A percentile compares a stretch with the other conserved stretches of the same genome.
Evolutionary conservation across 495 filamentous ascomycete species (phyloP).

Genomic region (Talaromyces wortmannii): DNA sequence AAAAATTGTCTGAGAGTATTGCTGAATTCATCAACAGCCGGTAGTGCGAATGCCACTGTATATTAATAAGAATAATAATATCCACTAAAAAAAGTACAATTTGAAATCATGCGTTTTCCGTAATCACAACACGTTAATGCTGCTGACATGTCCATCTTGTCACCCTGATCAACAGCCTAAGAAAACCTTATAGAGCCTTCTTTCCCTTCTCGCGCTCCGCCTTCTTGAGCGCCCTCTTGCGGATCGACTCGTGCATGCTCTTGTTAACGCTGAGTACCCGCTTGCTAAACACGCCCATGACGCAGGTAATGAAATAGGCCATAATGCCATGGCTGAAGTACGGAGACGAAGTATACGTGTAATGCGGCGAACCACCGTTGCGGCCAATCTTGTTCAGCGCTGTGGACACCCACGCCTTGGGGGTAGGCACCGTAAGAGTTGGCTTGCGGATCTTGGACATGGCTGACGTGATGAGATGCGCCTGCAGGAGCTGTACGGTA

Average conservation of each 20-base stretch:
- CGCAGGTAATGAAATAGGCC: slow-evolving; percentile 74
- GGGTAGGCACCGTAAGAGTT: slow-evolving; percentile 69
- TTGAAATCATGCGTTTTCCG: not conserved
- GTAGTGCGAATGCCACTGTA: slow-evolving; percentile 5
- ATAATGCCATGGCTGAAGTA: slow-evolving; percentile 87
- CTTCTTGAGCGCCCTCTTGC: slow-evolving; percentile 84
- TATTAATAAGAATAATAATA: not conserved
- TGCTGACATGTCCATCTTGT: no score
- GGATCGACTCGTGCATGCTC: slow-evolving; percentile 78
- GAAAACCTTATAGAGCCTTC: slow-evolving; percentile 18
- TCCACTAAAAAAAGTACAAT: not conserved
- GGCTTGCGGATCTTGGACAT: slow-evolving; percentile 91
- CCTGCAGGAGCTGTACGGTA: slow-evolving; percentile 77
- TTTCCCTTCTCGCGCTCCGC: slow-evolving; percentile 64
- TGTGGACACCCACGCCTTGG: slow-evolving; percentile 72
- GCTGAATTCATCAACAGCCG: not conserved
- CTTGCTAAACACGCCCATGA: slow-evolving; percentile 58
- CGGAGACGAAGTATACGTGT: slow-evolving; percentile 78
- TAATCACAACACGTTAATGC: no score
- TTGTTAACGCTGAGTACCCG: slow-evolving; percentile 61
- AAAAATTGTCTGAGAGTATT: not conserved
- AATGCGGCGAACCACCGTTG: slow-evolving; percentile 64
- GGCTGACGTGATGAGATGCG: slow-evolving; percentile 86
- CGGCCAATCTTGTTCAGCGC: slow-evolving; percentile 76
- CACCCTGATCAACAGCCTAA: no score